phyloP scores from a whole-genome alignment of 495 filamentous ascomycete genomes.

The Zalerion maritima region DNA sequence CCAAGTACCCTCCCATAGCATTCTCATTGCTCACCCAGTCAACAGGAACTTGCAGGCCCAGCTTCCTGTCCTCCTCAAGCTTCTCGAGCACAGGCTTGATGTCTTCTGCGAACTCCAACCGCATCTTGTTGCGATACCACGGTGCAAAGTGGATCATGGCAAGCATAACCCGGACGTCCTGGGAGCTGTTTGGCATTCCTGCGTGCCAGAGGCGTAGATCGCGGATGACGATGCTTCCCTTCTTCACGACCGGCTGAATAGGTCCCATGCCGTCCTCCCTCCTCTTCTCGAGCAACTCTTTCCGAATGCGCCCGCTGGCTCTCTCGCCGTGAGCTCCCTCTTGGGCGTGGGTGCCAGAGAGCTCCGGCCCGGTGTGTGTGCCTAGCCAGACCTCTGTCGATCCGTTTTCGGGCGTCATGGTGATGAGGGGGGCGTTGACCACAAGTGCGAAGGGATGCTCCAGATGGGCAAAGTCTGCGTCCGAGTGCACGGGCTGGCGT shows the following conservation, averaged over 20 bases:
- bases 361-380: conserved; percentile 25
- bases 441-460: conserved; percentile 38
- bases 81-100: conserved; percentile 22
- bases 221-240: conserved; percentile 37
- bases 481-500: conserved; percentile 39
- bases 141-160: conserved; percentile 37
- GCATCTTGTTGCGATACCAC: conserved; percentile 38
- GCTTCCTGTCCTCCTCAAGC: conserved; percentile 10
- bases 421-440: conserved; percentile 38
- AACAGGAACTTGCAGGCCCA: conserved; percentile 28
- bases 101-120: conserved; percentile 31
- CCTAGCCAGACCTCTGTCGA: conserved; percentile 48
- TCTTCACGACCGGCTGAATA: conserved; percentile 33
- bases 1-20: conserved; percentile 22
- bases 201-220: conserved; percentile 48
- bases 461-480: conserved; percentile 43
- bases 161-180: conserved; percentile 38
- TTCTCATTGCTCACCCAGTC: conserved; percentile 24
- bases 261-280: conserved; percentile 23
- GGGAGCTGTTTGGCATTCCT: conserved; percentile 40
- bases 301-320: conserved; percentile 32
- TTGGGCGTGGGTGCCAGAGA: conserved; percentile 23
- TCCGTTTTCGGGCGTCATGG: conserved; percentile 39
- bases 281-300: conserved; percentile 24
- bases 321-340: conserved; percentile 33